Percentiles rank a stretch among this genome's conserved stretches.
Conservation (phyloP, 768 basidiomycete species). For the Hygrocybe punicea region DNA sequence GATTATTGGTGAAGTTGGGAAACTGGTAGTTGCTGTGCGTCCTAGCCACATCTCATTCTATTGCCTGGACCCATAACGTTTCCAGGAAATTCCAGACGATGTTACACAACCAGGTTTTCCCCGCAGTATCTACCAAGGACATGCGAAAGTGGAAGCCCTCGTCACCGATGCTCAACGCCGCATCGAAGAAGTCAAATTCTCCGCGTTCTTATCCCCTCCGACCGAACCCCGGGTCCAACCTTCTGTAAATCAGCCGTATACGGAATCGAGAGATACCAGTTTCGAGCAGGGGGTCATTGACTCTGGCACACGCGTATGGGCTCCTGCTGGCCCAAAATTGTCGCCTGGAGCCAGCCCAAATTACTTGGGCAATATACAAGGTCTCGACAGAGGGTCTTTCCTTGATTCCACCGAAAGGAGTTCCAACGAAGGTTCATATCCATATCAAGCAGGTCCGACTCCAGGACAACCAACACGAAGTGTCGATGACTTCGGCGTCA, state of each 20-base stretch:
- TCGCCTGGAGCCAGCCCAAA: not conserved
- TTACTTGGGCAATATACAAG: constrained; percentile 4
- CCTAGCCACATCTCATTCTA: not conserved
- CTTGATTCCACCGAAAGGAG: constrained; percentile 3
- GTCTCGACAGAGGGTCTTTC: constrained; percentile 8
- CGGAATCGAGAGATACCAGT: not conserved
- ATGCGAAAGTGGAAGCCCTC: constrained; percentile 56
- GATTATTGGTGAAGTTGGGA: constrained; percentile 57
- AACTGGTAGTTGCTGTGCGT: constrained; percentile 46
- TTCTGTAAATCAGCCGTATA: not conserved
- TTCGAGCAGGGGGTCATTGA: not conserved
- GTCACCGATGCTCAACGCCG: constrained; percentile 59
- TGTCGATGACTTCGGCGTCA: constrained; percentile 46
- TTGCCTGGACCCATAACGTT: not conserved
- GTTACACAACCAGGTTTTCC: constrained; percentile 75
- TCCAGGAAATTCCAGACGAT: constrained; percentile 77
- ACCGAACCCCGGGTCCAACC: not conserved
- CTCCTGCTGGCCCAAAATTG: not conserved
- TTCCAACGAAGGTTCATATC: not conserved
- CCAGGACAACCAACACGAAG: constrained; percentile 8
- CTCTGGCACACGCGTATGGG: not conserved
- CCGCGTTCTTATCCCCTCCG: not conserved
- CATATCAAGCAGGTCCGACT: not conserved
- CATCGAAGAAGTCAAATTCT: constrained; percentile 46
- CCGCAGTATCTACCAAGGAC: constrained; percentile 67